Evolutionary conservation across 805 yeast genomes (phyloP).

Genomic region (Lipomyces kockii): DNA sequence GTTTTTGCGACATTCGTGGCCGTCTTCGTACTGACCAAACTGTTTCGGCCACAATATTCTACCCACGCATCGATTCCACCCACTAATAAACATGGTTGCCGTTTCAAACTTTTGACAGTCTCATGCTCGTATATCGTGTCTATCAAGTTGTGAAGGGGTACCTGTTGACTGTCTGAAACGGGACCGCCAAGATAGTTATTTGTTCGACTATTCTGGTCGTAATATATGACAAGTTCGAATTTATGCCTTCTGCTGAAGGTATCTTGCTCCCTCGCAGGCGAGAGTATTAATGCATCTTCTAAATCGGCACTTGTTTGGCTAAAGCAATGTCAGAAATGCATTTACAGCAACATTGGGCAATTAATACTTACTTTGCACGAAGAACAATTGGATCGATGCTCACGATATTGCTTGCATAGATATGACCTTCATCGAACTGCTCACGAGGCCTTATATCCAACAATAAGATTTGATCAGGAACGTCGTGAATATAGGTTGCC

Average conservation of each 20-base stretch:
- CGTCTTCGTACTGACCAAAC: constrained; percentile 14
- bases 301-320: constrained; percentile 66
- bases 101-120: constrained; percentile 47
- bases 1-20: neutral
- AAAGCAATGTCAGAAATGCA: neutral
- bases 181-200: constrained; percentile 37
- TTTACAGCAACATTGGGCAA: neutral
- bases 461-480: constrained; percentile 53
- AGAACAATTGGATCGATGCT: constrained; percentile 77
- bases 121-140: constrained; percentile 49
- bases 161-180: constrained; percentile 23
- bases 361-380: constrained; percentile 42
- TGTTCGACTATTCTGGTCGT: constrained; percentile 52
- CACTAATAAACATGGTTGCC: constrained; percentile 52
- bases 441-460: constrained; percentile 71
- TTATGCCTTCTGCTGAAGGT: constrained; percentile 58
- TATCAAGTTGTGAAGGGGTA: constrained; percentile 44
- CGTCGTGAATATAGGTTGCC: constrained; percentile 35
- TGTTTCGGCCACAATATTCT: constrained; percentile 37
- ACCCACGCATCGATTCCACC: constrained; percentile 63
- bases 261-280: constrained; percentile 60
- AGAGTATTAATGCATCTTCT: constrained; percentile 61
- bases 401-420: constrained; percentile 60
- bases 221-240: constrained; percentile 68
- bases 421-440: constrained; percentile 67